Base-by-base conservation (phyloP, 805 yeast genomes). In the Soucietia sequanensis region DNA sequence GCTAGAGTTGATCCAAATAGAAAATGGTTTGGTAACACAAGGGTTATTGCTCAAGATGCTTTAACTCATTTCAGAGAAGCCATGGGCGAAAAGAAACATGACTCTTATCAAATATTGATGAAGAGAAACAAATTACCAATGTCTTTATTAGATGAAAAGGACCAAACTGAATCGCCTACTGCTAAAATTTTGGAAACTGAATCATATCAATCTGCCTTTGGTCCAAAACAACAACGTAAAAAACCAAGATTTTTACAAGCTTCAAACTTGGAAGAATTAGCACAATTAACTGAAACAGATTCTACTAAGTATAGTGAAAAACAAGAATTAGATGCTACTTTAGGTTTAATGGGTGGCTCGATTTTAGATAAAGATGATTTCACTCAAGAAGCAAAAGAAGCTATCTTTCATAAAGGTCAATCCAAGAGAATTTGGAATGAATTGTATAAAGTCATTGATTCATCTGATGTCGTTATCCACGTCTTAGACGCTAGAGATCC, bases 341-440 rank as follows among this genome's bases (percentile, higher is more conserved):
- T 86, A 42, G 95, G 95, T 6, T 69, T 84, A 39, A 84, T 84
- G 91, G 89, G 88, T 44, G 81, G 76, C 15, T 67, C 75, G 8
- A 39, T 68, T 38, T 56, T 67, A 51, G 72, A 68, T 38, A 79
- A 81, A 32, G 95, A 88, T 47, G 96, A 87, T 36, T 86, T 84
- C 76, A 75, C 95, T 4, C 82, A 81, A 50, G 93, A 87, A 51
- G 96, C 97, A 25, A 89, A 87, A 58, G 99, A 93, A 62, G 90
- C 93, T 41, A 90, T 91, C 62, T 91, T 91, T 73, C 81, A 84
- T 57, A 91, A 91, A 61, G 99, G 99, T 52, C 99, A 91, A 68
- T 89, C 97, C 31, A 91, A 91, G 67, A 84, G 99, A 70, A 91
- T 91, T 49, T 91, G 99, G 99, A 93, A 93, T 62, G 99, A 91